Evolutionary conservation across 768 basidiomycete genomes (phyloP), one percentile per base, ranked within the genome.

Genomic region (Mycena crocata): DNA sequence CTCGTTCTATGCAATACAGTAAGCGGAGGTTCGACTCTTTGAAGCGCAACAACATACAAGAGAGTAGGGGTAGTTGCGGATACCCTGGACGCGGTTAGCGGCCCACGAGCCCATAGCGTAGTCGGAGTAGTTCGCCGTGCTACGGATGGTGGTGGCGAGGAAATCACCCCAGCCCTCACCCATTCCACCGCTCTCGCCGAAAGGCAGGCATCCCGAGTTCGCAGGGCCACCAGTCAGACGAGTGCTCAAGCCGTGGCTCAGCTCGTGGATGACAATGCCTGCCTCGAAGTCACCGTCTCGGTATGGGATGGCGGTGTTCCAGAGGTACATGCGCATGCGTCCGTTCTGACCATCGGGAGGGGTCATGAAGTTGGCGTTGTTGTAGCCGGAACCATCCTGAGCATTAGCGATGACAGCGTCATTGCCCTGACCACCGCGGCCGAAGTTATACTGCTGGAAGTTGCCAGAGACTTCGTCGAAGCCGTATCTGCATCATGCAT

Each of bases 371-470:
- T 96, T 96, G 50, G 93, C 94, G 64, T 94, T 94, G 82, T 94
- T 96, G 81, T 88, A 96, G 2, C 96, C 96, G 17, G 89, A 91
- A 42, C 97, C 97, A 71, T 98, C 97, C 79, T 98, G 95, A 2
- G 97, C 97, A 73, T 97, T 97, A 58, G 93, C 89, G 66, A 98
- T 95, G 63, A 99, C 94, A 34, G 90, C 95, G 70, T 99, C 96
- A 68, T 88, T 88, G 74, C 95, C 95, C 58, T 79, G 79, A 24
- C 97, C 97, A 30, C 96, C 97, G 42, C 90, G 89, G 1, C 90
- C 96, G 72, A 96, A 97, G 88, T 99, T 99, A 86, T 94, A 87
- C 73, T 96, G 94, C 79, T 99, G 97, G 91, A 99, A 99, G 86
- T 99, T 98, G 17, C 96, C 96, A 2, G 93, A 81, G 12, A 84